Base-by-base conservation (phyloP, 2,329 filamentous ascomycete species). In the Pochonia chlamydosporia region DNA sequence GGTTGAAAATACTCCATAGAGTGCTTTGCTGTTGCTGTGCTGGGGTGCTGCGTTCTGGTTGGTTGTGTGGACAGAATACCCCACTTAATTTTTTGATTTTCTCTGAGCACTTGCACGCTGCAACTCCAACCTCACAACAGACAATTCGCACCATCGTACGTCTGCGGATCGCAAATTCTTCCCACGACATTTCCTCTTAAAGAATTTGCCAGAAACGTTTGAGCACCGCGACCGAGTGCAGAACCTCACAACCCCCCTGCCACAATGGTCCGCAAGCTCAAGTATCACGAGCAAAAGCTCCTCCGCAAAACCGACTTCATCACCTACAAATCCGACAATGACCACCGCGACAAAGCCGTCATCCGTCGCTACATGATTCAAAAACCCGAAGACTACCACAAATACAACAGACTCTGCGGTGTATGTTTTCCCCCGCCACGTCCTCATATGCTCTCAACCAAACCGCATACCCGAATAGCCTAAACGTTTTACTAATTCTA, bases 241-340 rank as follows among this genome's bases (percentile, higher is more conserved):
- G n/a, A n/a, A n/a, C n/a, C n/a, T n/a, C n/a, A n/a, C n/a, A 31
- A 14, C 28, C 14, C 28, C 28, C 23, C 25, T 8, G 23, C 25
- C 64, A 78, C 56, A 21, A 97, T 97, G 93, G 89, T 95, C 57
- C 86, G 93, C 59, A 90, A 95, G 75, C 82, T 99, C 64, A 97
- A 96, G 72, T 82, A 95, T 71, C 92, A 96, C 71, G 93, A 99
- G 82, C 83, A 93, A 66, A 95, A 93, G 78, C 86, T 97, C 64
- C 81, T 97, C 60, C 92, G 92, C 64, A 81, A 80, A 68, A 90
- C 93, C 69, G 91, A 99, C 72, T 95, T 99, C 71, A 84, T 91
- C 65, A 93, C 86, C 62, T 96, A 92, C 77, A 93, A 93, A 70
- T 84, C 84, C 62, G 91, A 97, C 72, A 81, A 85, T 62, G 78